Base-by-base conservation (phyloP, 2,329 filamentous ascomycete genomes). In the Gnomoniopsis smithogilvyi region DNA sequence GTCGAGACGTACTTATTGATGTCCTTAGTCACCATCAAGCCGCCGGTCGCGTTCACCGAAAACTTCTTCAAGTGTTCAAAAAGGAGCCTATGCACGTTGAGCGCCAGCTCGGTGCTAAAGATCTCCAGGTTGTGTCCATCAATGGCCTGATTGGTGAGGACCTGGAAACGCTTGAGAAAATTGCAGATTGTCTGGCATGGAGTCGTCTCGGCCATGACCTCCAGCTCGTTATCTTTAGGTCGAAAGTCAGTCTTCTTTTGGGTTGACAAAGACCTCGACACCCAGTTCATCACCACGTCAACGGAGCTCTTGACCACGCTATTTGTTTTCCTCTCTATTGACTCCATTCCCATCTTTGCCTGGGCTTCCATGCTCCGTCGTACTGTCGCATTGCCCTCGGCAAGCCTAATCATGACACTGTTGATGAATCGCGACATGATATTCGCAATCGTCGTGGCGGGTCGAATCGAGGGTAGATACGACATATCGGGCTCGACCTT, bases 51-150 rank as follows among this genome's bases (percentile, higher is more conserved):
- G 66, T 92, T 96, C 65, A 99, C 92, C 62, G 89, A 86, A 76
- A 96, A 99, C 68, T 91, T 92, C 69, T 96, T 95, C 76, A 98
- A 91, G 74, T 99, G 95, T 63, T 95, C 91, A 63, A 99, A 87
- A 4, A 99, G 82, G 11, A 96, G 83, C 52, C 82, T 78, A 65
- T 93, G 87, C 38, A 96, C 80, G 11, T 89, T 88, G 15, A 93
- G 78, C 1, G 91, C 93, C 22, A 98, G 84, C 75, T 98, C 94
- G 61, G 88, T 88, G 56, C 89, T 86, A 70, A 98, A 91, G 51
- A 88, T 83, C 56, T 91, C 87, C 1, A 96, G 82, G 67, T 98
- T 98, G 46, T 88, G 84, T 3, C 92, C 91, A 67, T 93, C 90
- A 17, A 99, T 81, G 3, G 92, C 87, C 62, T 85, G 82, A 15